Evolutionary conservation across 345 rosid genomes (phyloP).

Genomic region (Firmiana major): DNA sequence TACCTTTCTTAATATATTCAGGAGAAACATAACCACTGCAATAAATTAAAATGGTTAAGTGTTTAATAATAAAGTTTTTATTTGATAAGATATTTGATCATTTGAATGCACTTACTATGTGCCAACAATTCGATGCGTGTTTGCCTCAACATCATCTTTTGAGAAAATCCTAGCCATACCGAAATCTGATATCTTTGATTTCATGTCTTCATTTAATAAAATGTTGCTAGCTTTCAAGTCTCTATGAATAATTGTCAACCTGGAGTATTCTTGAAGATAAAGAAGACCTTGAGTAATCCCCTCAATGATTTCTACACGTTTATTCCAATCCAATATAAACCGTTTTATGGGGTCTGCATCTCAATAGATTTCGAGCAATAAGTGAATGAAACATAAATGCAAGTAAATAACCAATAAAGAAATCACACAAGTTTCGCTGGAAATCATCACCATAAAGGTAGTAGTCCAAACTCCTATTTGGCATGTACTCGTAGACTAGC

Average conservation of each 20-base stretch:
- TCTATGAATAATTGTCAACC: constrained; percentile 17
- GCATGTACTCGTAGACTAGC: constrained; percentile 12
- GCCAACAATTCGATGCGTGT: constrained; percentile 10
- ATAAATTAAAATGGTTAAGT: not conserved
- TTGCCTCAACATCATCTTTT: constrained; percentile 3
- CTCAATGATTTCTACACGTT: not conserved
- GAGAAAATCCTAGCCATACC: constrained; percentile 15
- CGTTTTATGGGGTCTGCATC: not conserved
- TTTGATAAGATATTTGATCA: not conserved
- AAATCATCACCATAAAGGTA: constrained; percentile 19
- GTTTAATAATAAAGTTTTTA: not conserved
- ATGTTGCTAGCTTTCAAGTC: constrained; percentile 19
- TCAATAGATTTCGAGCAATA: not conserved
- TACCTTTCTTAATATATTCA: constrained; percentile 1
- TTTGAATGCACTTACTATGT: constrained; percentile 2
- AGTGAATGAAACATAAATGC: no score
- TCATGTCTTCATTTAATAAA: not conserved
- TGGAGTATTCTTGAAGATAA: constrained; percentile 34
- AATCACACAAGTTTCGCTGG: no score
- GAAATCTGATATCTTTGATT: constrained; percentile 7
- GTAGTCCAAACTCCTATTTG: constrained; percentile 18
- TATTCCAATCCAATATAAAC: not conserved
- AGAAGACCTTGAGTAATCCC: constrained; percentile 30
- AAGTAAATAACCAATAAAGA: no score
- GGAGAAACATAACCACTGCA: constrained; percentile 22